These are phyloP conservation scores for Colletotrichum sp. DNA, from an alignment of 2,329 filamentous ascomycete genomes.

Conservation along the genomic window DNA sequence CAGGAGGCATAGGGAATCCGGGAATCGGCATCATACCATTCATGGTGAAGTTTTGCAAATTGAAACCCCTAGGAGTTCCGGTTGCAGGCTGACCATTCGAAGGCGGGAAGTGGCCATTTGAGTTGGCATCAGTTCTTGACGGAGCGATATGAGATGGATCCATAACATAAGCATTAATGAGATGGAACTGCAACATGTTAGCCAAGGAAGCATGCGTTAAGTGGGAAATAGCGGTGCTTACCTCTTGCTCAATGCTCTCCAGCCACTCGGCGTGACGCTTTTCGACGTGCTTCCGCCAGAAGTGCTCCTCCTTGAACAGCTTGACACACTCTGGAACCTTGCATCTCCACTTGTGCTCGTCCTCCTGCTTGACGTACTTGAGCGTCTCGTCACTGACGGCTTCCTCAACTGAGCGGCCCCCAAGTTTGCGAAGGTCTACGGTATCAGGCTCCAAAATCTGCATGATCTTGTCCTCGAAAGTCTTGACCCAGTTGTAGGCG, in stretches of 20 bases:
- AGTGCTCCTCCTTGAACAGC: constrained; percentile 94
- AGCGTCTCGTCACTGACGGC: constrained; percentile 83
- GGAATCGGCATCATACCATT: constrained; percentile 65
- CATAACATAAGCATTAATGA: constrained; percentile 93
- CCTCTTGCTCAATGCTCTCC: constrained; percentile 80
- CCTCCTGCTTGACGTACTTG: constrained; percentile 95
- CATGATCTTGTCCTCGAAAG: constrained; percentile 94
- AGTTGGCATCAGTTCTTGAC: constrained; percentile 90
- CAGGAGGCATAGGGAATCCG: constrained; percentile 58
- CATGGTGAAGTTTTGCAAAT: constrained; percentile 74
- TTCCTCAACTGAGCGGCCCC: constrained; percentile 85
- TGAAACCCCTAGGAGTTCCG: constrained; percentile 92
- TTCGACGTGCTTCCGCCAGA: constrained; percentile 98
- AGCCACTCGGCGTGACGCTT: constrained; percentile 94
- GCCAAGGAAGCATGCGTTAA: constrained; percentile 22
- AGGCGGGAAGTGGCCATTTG: constrained; percentile 92
- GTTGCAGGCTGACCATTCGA: constrained; percentile 75
- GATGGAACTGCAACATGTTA: constrained; percentile 68
- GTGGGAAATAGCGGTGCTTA: constrained; percentile 52
- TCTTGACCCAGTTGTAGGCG: constrained; percentile 98
- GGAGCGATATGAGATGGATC: constrained; percentile 95
- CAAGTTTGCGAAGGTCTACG: constrained; percentile 87
- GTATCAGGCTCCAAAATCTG: constrained; percentile 91
- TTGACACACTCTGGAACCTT: constrained; percentile 96
- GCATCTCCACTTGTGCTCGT: constrained; percentile 96